Percentiles rank a stretch among this genome's conserved stretches.
phyloP scores from a whole-genome alignment of 306 rosid genomes.

The Bauhinia variegata region DNA sequence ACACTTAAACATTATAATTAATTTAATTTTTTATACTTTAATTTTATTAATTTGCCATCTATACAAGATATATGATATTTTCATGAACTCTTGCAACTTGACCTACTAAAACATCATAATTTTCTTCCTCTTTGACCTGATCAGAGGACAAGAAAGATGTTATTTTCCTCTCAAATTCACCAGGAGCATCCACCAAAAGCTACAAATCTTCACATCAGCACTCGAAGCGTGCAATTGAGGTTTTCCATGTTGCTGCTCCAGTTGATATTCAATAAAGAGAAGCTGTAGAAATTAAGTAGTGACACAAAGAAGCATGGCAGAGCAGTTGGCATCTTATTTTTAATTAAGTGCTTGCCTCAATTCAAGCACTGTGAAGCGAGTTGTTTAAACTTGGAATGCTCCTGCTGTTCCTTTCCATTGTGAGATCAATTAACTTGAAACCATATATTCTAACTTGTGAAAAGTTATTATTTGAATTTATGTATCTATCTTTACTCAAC shows the following conservation, averaged over 20 bases:
- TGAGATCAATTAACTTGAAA: too few relatives aligned
- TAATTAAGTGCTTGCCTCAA: constrained; percentile 39
- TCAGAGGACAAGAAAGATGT: constrained; percentile 35
- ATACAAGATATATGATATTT: too few relatives aligned
- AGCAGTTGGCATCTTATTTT: constrained; percentile 45
- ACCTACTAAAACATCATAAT: too few relatives aligned
- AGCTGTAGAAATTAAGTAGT: constrained; percentile 34
- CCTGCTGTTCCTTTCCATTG: constrained; percentile 9
- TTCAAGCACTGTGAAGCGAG: constrained; percentile 47
- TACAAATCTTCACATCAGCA: constrained; percentile 48
- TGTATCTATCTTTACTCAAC: too few relatives aligned
- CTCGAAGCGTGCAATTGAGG: constrained; percentile 50
- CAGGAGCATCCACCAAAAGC: constrained; percentile 48
- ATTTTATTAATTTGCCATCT: too few relatives aligned
- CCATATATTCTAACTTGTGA: too few relatives aligned
- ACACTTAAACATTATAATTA: too few relatives aligned
- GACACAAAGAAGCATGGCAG: constrained; percentile 42
- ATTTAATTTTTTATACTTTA: too few relatives aligned
- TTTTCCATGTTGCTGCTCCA: constrained; percentile 47
- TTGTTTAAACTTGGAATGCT: constrained; percentile 50
- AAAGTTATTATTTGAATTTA: too few relatives aligned
- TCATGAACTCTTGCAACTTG: too few relatives aligned
- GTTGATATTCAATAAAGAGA: constrained; percentile 30
- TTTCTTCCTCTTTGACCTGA: background rate
- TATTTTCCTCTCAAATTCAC: constrained; percentile 44